Conservation (phyloP, 805 yeast species). For the Candida ascalaphidarum region DNA sequence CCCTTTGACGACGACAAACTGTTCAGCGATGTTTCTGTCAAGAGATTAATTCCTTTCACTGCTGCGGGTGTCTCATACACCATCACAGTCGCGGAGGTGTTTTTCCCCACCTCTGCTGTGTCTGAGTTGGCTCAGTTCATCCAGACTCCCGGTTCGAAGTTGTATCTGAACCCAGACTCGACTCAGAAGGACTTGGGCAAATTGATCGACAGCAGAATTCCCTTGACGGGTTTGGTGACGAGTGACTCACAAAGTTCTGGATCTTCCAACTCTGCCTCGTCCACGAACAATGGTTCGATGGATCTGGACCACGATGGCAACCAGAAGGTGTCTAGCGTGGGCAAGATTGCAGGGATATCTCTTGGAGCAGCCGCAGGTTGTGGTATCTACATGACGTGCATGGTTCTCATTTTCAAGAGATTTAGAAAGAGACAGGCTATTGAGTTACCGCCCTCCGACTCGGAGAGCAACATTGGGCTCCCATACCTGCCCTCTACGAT, state of each 20-base stretch:
- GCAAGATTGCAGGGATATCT: slow-evolving; percentile 65
- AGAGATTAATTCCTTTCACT: slow-evolving; percentile 68
- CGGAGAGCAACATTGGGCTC: slow-evolving; percentile 25
- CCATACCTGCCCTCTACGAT: slow-evolving; percentile 8
- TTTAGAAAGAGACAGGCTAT: slow-evolving; percentile 35
- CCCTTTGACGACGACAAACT: slow-evolving; percentile 39
- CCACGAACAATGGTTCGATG: slow-evolving; percentile 24
- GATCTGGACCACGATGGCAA: slow-evolving; percentile 12
- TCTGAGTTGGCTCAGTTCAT: slow-evolving; percentile 41
- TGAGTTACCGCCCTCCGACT: slow-evolving; percentile 32
- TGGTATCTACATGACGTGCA: slow-evolving; percentile 49
- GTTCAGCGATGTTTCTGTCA: slow-evolving; percentile 45
- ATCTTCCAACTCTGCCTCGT: slow-evolving; percentile 2
- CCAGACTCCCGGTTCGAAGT: slow-evolving; percentile 39
- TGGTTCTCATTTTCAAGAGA: slow-evolving; percentile 47
- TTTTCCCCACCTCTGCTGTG: slow-evolving; percentile 56
- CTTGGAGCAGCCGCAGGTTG: slow-evolving; percentile 81
- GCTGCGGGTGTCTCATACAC: slow-evolving; percentile 47
- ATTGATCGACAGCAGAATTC: slow-evolving; percentile 67
- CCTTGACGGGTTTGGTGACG: slow-evolving; percentile 37
- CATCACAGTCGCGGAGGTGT: slow-evolving; percentile 83
- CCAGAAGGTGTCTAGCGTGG: slow-evolving; percentile 14
- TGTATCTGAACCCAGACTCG: slow-evolving; percentile 53
- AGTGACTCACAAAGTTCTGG: slow-evolving; percentile 8
- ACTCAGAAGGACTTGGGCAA: slow-evolving; percentile 51